These are phyloP conservation scores for Pharus latifolius DNA, from an alignment of 176 grass and related monocot species.

Conservation along the genomic window DNA sequence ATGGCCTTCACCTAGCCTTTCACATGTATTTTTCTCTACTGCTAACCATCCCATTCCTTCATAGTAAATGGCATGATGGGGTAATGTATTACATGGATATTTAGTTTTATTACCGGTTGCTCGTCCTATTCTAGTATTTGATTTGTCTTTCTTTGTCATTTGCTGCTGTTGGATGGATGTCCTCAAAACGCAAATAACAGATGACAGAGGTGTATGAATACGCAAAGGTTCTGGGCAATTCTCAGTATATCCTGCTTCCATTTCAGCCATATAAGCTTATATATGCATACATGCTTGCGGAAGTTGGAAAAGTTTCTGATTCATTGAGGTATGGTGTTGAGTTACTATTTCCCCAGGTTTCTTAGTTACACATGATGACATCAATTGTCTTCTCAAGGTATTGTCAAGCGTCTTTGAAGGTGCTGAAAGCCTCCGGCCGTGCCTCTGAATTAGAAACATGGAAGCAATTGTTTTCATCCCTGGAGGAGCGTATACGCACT, in stretches of 20 bases:
- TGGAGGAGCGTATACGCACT: conserved; percentile 77
- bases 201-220: conserved; percentile 94
- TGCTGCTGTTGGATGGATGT: conserved; percentile 1
- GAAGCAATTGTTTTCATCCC: conserved; percentile 70
- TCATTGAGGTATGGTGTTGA: conserved; percentile 52
- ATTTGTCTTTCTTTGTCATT: background rate
- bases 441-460: conserved; percentile 74
- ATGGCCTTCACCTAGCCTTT: background rate
- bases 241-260: conserved; percentile 72
- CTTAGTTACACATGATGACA: background rate
- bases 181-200: conserved; percentile 22
- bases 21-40: background rate
- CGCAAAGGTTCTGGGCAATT: conserved; percentile 82
- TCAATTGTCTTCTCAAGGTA: conserved; percentile 48
- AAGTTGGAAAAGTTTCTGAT: conserved; percentile 84
- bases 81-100: background rate
- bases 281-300: conserved; percentile 94
- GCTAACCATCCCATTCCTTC: background rate
- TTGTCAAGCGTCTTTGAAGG: conserved; percentile 82
- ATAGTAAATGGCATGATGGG: background rate
- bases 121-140: background rate
- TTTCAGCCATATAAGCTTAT: conserved; percentile 96
- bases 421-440: conserved; percentile 61
- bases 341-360: background rate
- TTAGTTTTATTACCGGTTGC: background rate